These are phyloP conservation scores for Fusarium buharicum DNA, from an alignment of 2,329 filamentous ascomycete species.

Conservation along the genomic window DNA sequence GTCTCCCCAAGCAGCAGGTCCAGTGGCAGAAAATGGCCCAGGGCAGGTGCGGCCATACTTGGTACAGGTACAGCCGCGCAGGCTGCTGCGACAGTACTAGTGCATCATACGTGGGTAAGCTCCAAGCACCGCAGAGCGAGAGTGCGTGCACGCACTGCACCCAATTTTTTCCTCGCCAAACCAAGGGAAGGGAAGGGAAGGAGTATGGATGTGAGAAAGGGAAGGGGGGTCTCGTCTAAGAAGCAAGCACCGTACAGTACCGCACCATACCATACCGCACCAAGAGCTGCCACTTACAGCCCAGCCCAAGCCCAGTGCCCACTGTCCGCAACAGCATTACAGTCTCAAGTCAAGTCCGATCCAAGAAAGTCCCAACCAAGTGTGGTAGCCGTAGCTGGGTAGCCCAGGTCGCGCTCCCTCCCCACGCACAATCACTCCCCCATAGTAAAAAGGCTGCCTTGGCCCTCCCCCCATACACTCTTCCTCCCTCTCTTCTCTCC, in stretches of 20 bases:
- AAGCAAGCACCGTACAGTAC: slow-evolving; percentile 39
- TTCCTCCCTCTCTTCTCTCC: slow-evolving; percentile 66
- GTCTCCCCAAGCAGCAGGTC: slow-evolving; percentile 28
- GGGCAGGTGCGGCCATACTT: slow-evolving; percentile 32
- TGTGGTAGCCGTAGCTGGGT: slow-evolving; percentile 41
- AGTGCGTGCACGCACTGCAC: slow-evolving; percentile 35
- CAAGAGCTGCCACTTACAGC: slow-evolving; percentile 39
- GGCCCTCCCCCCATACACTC: slow-evolving; percentile 65
- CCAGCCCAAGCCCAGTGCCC: slow-evolving; percentile 32
- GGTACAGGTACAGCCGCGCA: slow-evolving; percentile 30
- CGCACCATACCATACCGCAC: slow-evolving; percentile 19
- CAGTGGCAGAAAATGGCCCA: slow-evolving; percentile 27
- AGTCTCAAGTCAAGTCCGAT: slow-evolving; percentile 16
- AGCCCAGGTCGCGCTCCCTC: slow-evolving; percentile 47
- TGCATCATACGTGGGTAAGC: slow-evolving; percentile 29
- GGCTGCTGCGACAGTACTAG: slow-evolving; percentile 40
- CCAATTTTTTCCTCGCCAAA: slow-evolving; percentile 41
- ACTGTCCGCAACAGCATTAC: slow-evolving; percentile 41
- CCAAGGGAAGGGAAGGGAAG: slow-evolving; percentile 30
- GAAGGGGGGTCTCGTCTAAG: slow-evolving; percentile 40
- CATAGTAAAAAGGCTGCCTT: slow-evolving; percentile 73
- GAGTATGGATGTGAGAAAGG: slow-evolving; percentile 12
- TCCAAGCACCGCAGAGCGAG: slow-evolving; percentile 35
- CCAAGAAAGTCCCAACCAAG: slow-evolving; percentile 17
- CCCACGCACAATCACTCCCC: slow-evolving; percentile 67